Conservation (phyloP, 1,139 yeast genomes). For the Kluyveromyces sp. region DNA sequence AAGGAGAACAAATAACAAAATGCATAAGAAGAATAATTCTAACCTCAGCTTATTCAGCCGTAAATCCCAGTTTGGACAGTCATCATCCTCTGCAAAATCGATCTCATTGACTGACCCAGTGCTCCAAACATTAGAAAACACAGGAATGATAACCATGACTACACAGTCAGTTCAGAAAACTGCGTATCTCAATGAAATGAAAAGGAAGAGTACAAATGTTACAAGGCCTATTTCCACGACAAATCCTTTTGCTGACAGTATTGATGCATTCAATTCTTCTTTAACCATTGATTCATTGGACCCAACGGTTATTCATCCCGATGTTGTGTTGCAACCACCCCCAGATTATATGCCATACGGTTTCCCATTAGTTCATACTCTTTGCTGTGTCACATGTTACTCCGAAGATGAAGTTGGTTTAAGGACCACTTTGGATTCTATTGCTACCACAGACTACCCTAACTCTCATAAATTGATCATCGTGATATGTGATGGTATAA, state of each 20-base stretch:
- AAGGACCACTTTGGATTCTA: conserved; percentile 80
- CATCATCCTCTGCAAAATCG: background rate
- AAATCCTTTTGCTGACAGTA: conserved; percentile 8
- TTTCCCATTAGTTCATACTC: conserved; percentile 77
- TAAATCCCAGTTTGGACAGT: conserved; percentile 13
- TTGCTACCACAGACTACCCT: conserved; percentile 90
- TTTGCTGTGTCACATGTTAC: conserved; percentile 85
- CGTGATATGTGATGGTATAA: conserved; percentile 85
- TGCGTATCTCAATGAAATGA: conserved; percentile 1
- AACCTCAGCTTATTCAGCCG: conserved; percentile 22
- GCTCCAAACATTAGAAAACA: background rate
- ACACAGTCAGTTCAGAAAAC: conserved; percentile 26
- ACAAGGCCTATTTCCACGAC: background rate
- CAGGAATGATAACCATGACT: conserved; percentile 33
- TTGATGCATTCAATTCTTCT: conserved; percentile 4
- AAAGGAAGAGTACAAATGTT: background rate
- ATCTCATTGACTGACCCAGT: conserved; percentile 1
- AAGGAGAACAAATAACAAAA: conserved; percentile 5
- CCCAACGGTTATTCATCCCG: conserved; percentile 65
- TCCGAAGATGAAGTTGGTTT: conserved; percentile 86
- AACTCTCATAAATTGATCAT: conserved; percentile 83
- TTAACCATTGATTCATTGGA: conserved; percentile 43
- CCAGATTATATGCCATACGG: conserved; percentile 81
- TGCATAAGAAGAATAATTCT: conserved; percentile 10
- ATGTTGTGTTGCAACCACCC: conserved; percentile 81